Evolutionary conservation across 345 rosid genomes (phyloP), one percentile per base, ranked within the genome.

Genomic region (Salix viminalis): DNA sequence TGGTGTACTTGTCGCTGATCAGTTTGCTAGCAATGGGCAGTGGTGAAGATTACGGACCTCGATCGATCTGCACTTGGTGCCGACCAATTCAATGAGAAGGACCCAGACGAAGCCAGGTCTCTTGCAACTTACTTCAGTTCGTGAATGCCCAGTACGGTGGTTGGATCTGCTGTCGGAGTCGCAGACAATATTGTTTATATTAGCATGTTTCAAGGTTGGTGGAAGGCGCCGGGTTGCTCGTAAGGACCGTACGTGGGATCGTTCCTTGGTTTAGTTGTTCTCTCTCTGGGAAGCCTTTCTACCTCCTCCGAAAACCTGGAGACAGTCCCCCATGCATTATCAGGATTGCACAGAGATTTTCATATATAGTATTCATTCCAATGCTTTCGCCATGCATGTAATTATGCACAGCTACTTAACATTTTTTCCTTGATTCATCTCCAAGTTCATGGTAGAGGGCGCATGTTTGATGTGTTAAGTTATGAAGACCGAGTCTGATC

Each of bases 1-100:
- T 85, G 88, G 64, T 87, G 4, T 83, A 89, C 28, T 62, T 75
- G 11, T 76, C 90, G 0, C 70, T 87, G 48, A 24, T 24, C 26
- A 41, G 65, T 23, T 65, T 87, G 68, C 32, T 86, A 34, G 92
- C 92, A 26, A 65, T 87, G 36, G 91, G 89, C 0, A 1, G 78
- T 0, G 94, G 90, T 1, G 90, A 89, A 5, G 77, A 82, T 1
- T 82, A 82, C 28, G 88, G 92, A 5, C 81, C 86, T 34, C 75
- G 87, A 30, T 82, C 88, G 87, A 30, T 82, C 88, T 5, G 72
- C 94, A 0, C 84, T 87, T 10, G 90, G 94, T 0, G 91, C 87
- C 0, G 92, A 87, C 76, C 94, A 90, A 36, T 89, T 89, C 50
- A 78, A 88, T 62, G 77, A 72, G 23, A 86, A 78, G 64, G 80